phyloP scores from a whole-genome alignment of 768 basidiomycete genomes.

The Rhodotorula diobovata region DNA sequence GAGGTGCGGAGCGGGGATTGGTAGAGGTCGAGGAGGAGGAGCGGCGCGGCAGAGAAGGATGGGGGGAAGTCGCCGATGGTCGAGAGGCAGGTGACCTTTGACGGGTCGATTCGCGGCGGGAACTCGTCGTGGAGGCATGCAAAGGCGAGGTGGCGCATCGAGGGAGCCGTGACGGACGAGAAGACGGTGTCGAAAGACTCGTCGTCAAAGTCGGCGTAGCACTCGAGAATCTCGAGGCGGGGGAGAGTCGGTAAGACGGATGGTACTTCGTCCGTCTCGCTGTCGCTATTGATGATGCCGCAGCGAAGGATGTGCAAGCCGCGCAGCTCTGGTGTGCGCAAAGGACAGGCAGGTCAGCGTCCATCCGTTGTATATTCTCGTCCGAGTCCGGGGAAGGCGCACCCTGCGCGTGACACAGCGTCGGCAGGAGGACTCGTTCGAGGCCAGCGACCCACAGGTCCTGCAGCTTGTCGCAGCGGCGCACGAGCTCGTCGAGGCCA shows the following conservation, averaged over 20 bases:
- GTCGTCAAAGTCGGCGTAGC: neutral
- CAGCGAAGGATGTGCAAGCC: neutral
- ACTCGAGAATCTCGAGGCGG: neutral
- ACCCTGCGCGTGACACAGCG: neutral
- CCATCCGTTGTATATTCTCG: too few relatives aligned
- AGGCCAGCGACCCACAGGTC: slow-evolving; percentile 2
- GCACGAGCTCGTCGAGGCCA: neutral
- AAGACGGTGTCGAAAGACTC: neutral
- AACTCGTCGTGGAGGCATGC: neutral
- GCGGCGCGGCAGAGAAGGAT: neutral
- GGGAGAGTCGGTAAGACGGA: neutral
- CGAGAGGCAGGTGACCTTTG: neutral
- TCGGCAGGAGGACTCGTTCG: neutral
- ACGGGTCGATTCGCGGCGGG: neutral
- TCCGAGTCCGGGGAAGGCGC: neutral
- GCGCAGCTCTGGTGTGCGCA: neutral
- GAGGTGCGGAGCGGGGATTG: slow-evolving; percentile 3
- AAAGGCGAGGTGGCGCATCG: neutral
- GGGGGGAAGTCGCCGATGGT: neutral
- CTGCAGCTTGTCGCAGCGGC: neutral
- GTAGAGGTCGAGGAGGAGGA: slow-evolving; percentile 9
- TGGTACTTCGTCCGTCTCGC: neutral
- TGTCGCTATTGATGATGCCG: slow-evolving; percentile 1
- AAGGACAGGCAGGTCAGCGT: neutral
- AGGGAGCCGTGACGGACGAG: neutral